Conservation (phyloP, 176 grass and related monocot genomes). For the Themeda triandra region DNA sequence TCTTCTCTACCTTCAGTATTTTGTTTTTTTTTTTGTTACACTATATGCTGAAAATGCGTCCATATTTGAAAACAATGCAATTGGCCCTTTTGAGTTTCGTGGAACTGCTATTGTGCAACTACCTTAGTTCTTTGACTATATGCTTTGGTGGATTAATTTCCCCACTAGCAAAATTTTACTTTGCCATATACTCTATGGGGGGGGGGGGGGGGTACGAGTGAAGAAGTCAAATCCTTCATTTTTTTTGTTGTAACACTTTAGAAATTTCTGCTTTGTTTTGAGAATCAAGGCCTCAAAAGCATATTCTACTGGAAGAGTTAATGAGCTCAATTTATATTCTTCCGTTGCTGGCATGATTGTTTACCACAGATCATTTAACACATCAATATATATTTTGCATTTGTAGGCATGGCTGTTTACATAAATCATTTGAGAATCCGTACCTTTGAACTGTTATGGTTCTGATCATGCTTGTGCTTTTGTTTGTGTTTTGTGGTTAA, state of each 20-base stretch:
- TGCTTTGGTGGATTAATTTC: not conserved
- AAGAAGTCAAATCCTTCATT: not conserved
- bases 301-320: not conserved
- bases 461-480: not conserved
- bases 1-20: not conserved
- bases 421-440: not conserved
- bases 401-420: not conserved
- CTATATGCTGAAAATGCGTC: constrained; percentile 1
- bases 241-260: not conserved
- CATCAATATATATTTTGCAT: not conserved
- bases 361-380: not conserved
- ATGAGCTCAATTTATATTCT: not conserved
- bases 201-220: no score
- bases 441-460: not conserved
- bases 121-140: not conserved
- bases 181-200: no score
- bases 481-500: not conserved
- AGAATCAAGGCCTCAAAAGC: not conserved
- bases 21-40: not conserved
- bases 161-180: not conserved
- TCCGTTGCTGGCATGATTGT: not conserved
- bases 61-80: not conserved
- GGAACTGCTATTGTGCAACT: not conserved
- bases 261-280: not conserved
- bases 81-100: no score